Conservation (phyloP, 1,284 basidiomycete species). For the Sanghuangporus weigelae region DNA sequence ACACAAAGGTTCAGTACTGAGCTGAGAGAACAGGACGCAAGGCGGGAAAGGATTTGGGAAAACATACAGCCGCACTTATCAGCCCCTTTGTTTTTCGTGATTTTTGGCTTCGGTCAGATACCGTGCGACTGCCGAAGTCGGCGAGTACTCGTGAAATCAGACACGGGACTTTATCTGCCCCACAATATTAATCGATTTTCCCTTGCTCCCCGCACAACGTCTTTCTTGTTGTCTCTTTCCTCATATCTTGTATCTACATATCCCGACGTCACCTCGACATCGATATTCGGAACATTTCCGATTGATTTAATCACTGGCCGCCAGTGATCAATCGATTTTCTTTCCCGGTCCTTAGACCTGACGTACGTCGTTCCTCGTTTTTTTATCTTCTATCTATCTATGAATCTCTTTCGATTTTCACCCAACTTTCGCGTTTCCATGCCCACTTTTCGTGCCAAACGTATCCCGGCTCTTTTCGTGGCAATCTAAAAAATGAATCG, state of each 20-base stretch:
- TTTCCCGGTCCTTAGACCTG: background rate
- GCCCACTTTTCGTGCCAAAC: background rate
- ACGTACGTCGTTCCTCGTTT: background rate
- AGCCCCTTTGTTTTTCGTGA: background rate
- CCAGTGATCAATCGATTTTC: too few relatives aligned
- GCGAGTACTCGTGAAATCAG: background rate
- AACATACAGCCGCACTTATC: background rate
- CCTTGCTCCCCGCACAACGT: background rate
- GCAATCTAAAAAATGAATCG: background rate
- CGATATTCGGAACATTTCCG: background rate
- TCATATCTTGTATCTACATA: background rate
- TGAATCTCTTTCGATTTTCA: background rate
- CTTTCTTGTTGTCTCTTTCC: background rate
- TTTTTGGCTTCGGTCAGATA: background rate
- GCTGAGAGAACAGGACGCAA: background rate
- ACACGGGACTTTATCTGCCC: background rate
- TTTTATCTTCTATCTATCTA: background rate
- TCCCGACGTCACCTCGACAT: background rate
- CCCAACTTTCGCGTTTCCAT: background rate
- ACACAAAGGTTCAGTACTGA: background rate
- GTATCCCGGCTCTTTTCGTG: background rate
- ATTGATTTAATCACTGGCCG: background rate
- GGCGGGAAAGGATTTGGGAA: background rate
- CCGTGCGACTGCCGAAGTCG: background rate
- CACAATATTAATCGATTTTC: conserved; percentile 11